These are phyloP conservation scores for Hanseniaspora hatyaiensis DNA, from an alignment of 805 yeast genomes.

Conservation along the genomic window DNA sequence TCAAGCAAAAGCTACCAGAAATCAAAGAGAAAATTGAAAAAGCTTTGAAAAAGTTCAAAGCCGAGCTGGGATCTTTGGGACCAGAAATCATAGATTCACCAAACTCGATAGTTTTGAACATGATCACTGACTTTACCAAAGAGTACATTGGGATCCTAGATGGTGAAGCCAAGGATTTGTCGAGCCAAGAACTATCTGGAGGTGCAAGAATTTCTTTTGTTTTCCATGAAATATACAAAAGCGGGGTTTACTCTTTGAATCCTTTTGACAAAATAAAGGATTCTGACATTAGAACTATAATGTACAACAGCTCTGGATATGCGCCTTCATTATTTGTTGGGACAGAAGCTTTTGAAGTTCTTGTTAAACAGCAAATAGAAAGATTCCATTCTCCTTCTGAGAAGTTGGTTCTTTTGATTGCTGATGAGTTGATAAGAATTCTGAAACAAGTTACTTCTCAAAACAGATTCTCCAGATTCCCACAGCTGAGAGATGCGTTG, in stretches of 20 bases:
- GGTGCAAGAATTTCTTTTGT: conserved; percentile 97
- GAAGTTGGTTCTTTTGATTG: conserved; percentile 78
- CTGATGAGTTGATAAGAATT: conserved; percentile 89
- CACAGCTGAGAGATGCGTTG: conserved; percentile 77
- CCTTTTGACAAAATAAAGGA: conserved; percentile 95
- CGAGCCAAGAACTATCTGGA: conserved; percentile 84
- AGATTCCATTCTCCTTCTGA: conserved; percentile 90
- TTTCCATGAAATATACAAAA: conserved; percentile 89
- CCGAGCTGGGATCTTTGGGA: conserved; percentile 66
- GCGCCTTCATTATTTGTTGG: conserved; percentile 95
- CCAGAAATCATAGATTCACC: conserved; percentile 86
- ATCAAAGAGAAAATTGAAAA: conserved; percentile 81
- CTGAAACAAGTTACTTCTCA: conserved; percentile 71
- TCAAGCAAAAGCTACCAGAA: conserved; percentile 79
- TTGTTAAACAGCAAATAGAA: conserved; percentile 84
- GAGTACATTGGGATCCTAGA: conserved; percentile 84
- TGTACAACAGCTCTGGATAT: conserved; percentile 93
- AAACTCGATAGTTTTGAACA: conserved; percentile 74
- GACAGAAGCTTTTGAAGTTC: conserved; percentile 90
- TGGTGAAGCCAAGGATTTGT: conserved; percentile 84
- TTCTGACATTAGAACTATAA: conserved; percentile 88
- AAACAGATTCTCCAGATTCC: conserved; percentile 78
- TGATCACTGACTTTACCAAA: conserved; percentile 84
- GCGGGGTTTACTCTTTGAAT: conserved; percentile 81
- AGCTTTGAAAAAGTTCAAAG: conserved; percentile 71